Base-by-base conservation (phyloP, 495 filamentous ascomycete genomes). In the Podospora pseudoanserina region DNA sequence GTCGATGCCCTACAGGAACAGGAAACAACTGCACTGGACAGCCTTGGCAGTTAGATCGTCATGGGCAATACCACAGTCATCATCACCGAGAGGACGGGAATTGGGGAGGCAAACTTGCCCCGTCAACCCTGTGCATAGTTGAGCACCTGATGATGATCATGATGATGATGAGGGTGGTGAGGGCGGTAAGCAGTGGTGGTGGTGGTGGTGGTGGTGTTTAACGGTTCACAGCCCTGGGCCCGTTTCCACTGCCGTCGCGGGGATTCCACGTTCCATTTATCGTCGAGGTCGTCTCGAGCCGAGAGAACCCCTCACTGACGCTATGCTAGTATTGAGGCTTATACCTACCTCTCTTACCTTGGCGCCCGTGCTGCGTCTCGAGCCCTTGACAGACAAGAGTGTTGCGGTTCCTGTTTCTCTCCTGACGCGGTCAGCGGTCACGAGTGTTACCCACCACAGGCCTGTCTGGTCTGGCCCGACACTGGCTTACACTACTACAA, bases 301-400 rank as follows among this genome's bases (percentile, higher is more conserved):
- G 56, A 34, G 56, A 59, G 64, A 67, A 53, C 67, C 67, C 72
- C 71, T 74, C 70, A 63, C 70, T 72, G 68, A 69, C 69, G 68
- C 66, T 73, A 66, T 72, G 70, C 66, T 34, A 74, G 64, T 72
- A 66, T 57, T 56, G 68, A 72, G 67, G 63, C 67, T 67, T 73
- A 62, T 4, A 7, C 1, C 4, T 32, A 32, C 30, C 30, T 32
- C 7, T 7, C 30, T 32, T 67, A 55, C 65, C 13, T 60, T 60
- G 49, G 53, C 39, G 70, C 65, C 68, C 69, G 70, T 69, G 65
- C 67, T 70, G 54, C 54, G 9, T 23, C 54, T 13, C 55, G 65
- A 65, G 53, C 1, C 23, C 23, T 23, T 23, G 23, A 23, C 23
- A 23, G 23, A 23, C 23, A 23, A 49, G 9, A 49, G 39, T 11